Conservation (phyloP, 192 early-diverging fungal species). For the Martensiomyces pterosporus region DNA sequence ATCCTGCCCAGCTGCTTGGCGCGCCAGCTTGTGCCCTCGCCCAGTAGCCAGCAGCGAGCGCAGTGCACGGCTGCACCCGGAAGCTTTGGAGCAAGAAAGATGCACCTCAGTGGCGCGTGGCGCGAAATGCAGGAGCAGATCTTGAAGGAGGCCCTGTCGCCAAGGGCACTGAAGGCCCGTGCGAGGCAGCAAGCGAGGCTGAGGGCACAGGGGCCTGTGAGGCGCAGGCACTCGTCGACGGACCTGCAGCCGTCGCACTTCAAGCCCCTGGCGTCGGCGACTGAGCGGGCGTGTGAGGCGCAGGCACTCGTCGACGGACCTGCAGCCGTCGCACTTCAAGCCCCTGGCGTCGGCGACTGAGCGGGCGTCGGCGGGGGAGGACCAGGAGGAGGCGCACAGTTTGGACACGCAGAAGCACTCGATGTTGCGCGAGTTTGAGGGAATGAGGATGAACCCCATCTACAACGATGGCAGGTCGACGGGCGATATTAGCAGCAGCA, state of each 20-base stretch:
- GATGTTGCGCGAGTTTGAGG: constrained; percentile 31
- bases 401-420: constrained; percentile 27
- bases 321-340: constrained; percentile 36
- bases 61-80: constrained; percentile 42
- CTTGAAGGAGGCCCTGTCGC: constrained; percentile 86
- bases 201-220: constrained; percentile 29
- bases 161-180: constrained; percentile 71
- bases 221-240: constrained; percentile 53
- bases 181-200: constrained; percentile 58
- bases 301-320: constrained; percentile 53
- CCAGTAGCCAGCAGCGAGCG: constrained; percentile 18
- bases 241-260: constrained; percentile 44
- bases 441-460: constrained; percentile 39
- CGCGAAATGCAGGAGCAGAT: constrained; percentile 81
- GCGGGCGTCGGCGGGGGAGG: constrained; percentile 9
- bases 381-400: constrained; percentile 36
- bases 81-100: constrained; percentile 48
- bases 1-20: constrained; percentile 72
- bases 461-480: constrained; percentile 23
- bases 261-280: constrained; percentile 6
- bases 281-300: no score
- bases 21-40: constrained; percentile 27
- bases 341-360: constrained; percentile 5
- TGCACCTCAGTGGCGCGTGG: constrained; percentile 57
- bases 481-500: constrained; percentile 10